Evolutionary conservation across 2,329 filamentous ascomycete genomes (phyloP), one percentile per base, ranked within the genome.

Genomic region (Penicillium janthinellum): DNA sequence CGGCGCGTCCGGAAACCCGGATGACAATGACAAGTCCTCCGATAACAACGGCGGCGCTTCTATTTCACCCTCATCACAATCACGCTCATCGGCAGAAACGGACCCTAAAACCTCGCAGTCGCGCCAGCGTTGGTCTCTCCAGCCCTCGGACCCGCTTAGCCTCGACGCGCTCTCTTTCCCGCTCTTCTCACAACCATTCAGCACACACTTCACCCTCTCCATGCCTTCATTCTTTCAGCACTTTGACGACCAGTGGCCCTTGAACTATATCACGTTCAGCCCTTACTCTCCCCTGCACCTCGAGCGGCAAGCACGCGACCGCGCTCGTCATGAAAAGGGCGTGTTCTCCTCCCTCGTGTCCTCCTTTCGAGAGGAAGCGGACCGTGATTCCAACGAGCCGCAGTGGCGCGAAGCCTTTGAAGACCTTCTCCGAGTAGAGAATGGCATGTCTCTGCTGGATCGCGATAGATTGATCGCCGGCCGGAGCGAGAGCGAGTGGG

Each of bases 391-490:
- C 2, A 63, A 59, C 1, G 74, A 76, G 52, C 75, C 76, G 0
- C 77, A 77, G 35, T 86, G 84, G 84, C 78, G 82, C 15, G 81
- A 82, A 53, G 85, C 85, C 0, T 87, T 86, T 64, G 84, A 87
- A 65, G 85, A 88, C 64, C 77, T 88, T 10, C 64, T 87, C 15
- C 78, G 78, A 50, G 74, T 83, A 2, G 75, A 81, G 54, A 79
- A 80, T 54, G 78, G 77, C 22, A 73, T 77, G 56, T 67, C 73
- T 25, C 76, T 81, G 74, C 68, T 79, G 7, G 75, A 79, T 42
- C 69, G 62, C 28, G 69, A 73, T 25, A 51, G 63, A 2, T 54
- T 66, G 7, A 59, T 68, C 2, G 58, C 64, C 7, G 64, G 59
- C 17, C 73, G 68, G 41, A 63, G 62, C 4, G 72, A 77, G 60